Percentiles rank a stretch among this genome's conserved stretches.
phyloP scores from a whole-genome alignment of 306 rosid species.

The Sicyos edulis region DNA sequence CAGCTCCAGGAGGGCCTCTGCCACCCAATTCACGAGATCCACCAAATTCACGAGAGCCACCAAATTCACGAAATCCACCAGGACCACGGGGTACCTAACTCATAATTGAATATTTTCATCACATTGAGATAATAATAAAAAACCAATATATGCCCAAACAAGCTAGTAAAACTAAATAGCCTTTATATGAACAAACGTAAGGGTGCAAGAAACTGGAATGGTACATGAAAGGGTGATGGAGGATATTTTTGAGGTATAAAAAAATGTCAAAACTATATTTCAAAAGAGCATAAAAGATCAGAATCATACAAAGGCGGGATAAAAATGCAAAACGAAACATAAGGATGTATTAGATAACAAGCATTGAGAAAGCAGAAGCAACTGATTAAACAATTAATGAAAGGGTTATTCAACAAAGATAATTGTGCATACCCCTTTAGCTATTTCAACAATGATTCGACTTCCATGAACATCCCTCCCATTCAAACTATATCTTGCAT shows the following conservation, averaged over 20 bases:
- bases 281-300: background rate
- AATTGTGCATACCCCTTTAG: slow-evolving; percentile 37
- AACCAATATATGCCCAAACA: background rate
- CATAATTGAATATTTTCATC: background rate
- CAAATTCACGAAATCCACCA: slow-evolving; percentile 42
- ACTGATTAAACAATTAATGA: background rate
- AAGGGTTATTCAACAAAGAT: background rate
- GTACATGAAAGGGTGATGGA: background rate
- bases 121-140: background rate
- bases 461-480: slow-evolving; percentile 46
- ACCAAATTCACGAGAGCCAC: slow-evolving; percentile 37
- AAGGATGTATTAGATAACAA: background rate
- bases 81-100: slow-evolving; percentile 41
- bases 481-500: slow-evolving; percentile 41
- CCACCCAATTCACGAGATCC: slow-evolving; percentile 41
- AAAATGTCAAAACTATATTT: background rate
- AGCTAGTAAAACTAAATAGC: background rate
- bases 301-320: too few relatives aligned
- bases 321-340: background rate
- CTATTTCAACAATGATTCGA: slow-evolving; percentile 39
- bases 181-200: background rate
- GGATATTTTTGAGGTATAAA: too few relatives aligned
- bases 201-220: too few relatives aligned
- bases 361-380: background rate
- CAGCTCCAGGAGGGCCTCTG: slow-evolving; percentile 51